Evolutionary conservation across 257 asterid species (phyloP), one percentile per base, ranked within the genome.

Genomic region (Voacanga thouarsii): DNA sequence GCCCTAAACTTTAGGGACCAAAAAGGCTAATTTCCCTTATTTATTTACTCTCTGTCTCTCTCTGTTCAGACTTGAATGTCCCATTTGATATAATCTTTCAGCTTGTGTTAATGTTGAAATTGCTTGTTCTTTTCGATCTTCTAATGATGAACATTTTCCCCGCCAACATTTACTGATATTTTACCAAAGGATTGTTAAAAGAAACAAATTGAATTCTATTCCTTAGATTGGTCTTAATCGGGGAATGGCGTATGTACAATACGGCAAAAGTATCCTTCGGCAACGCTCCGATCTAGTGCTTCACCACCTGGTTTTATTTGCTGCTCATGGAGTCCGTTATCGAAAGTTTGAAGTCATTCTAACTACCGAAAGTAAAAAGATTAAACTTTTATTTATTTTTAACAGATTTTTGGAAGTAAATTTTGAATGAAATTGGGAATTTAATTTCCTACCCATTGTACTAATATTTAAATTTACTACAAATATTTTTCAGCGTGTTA

Each of bases 311-410:
- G 64, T 87, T 41, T 77, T 83, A 37, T 80, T 77, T 51, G 81
- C 81, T 47, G 82, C 75, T 18, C 90, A 87, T 61, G 90, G 90
- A 6, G 71, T 85, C 26, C 87, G 89, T n/a, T 83, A 85, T 71
- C 57, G 86, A 45, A 87, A 87, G 76, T 28, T 87, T 11, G 84
- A 87, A 80, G 85, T 87, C 78, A 85, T 87, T 78, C 89, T 85
- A 55, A 87, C 89, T 10, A 83, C 84, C 64, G 90, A 83, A 47
- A 77, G 86, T 74, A 41, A 41, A 30, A 2, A 0, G 15, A 33
- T 44, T 6, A 5, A 7, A 12, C 6, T 5, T 12, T 60, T 49
- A 1, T 24, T 43, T 45, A 6, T 16, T 12, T 6, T 47, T 24
- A 11, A 12, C 0, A 1, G 8, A 1, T 33, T 64, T 14, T 1